phyloP scores from a whole-genome alignment of 2,329 filamentous ascomycete genomes.

The Gliomastix tumulicola region DNA sequence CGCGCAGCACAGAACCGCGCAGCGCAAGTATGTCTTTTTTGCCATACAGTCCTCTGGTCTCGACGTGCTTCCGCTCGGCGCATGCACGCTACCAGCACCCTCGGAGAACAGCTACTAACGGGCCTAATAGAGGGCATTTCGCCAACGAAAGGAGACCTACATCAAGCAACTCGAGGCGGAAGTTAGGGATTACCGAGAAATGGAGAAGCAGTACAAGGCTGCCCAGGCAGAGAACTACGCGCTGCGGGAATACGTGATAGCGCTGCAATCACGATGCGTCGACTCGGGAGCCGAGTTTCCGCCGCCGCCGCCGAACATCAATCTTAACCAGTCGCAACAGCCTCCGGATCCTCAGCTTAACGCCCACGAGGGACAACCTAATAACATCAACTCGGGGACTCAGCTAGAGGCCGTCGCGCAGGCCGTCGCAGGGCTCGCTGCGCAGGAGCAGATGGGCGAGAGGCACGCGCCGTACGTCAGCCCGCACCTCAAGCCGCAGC shows the following conservation, averaged over 20 bases:
- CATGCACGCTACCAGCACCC: background rate
- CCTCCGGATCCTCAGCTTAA: slow-evolving; percentile 8
- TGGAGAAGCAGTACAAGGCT: slow-evolving; percentile 73
- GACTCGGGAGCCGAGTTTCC: slow-evolving; percentile 81
- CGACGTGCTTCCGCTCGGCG: background rate
- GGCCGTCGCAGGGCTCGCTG: slow-evolving; percentile 35
- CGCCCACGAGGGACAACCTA: slow-evolving; percentile 4
- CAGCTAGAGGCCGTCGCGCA: slow-evolving; percentile 44
- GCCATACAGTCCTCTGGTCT: background rate
- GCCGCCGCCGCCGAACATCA: slow-evolving; percentile 73
- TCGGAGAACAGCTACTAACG: too few species aligned
- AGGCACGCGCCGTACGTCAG: slow-evolving; percentile 18
- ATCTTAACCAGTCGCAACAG: slow-evolving; percentile 36
- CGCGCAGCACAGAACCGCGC: slow-evolving; percentile 94
- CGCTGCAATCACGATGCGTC: slow-evolving; percentile 77
- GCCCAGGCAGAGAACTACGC: slow-evolving; percentile 85
- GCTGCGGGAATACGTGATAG: slow-evolving; percentile 86
- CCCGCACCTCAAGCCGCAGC: background rate
- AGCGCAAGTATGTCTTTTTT: slow-evolving; percentile 71
- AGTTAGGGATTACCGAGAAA: slow-evolving; percentile 69
- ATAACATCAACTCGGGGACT: slow-evolving; percentile 14
- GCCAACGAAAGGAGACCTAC: slow-evolving; percentile 94
- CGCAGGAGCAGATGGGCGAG: slow-evolving; percentile 30
- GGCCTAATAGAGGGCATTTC: slow-evolving; percentile 95
- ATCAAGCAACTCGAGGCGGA: slow-evolving; percentile 97